Conservation (phyloP, 345 rosid genomes). For the Aegle marmelos region DNA sequence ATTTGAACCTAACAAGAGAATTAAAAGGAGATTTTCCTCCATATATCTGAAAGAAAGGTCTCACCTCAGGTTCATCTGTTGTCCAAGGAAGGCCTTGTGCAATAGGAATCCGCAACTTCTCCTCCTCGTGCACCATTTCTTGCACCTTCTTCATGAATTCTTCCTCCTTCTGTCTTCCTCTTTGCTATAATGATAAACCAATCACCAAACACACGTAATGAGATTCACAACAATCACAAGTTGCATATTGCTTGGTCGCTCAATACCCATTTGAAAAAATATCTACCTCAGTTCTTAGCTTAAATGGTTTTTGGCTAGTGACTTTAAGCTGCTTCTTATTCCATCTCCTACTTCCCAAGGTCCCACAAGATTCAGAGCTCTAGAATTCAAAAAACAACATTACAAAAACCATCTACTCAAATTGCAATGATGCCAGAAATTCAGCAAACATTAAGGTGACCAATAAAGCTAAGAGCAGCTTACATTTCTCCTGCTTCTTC, state of each 20-base stretch:
- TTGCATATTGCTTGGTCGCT: neutral
- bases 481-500: slow-evolving; percentile 81
- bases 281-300: slow-evolving; percentile 82
- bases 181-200: slow-evolving; percentile 47
- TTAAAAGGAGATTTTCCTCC: neutral
- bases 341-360: slow-evolving; percentile 56
- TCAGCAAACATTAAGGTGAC: neutral
- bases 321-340: slow-evolving; percentile 59
- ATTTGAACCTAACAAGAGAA: neutral
- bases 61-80: slow-evolving; percentile 94
- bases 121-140: slow-evolving; percentile 64
- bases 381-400: slow-evolving; percentile 24
- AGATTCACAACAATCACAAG: neutral
- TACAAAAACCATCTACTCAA: neutral
- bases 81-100: slow-evolving; percentile 99
- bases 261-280: neutral
- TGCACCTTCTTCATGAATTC: slow-evolving; percentile 75
- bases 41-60: neutral
- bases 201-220: neutral
- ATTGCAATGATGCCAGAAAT: too few species aligned
- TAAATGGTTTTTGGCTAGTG: slow-evolving; percentile 70
- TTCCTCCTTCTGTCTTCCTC: slow-evolving; percentile 86
- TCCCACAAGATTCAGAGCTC: slow-evolving; percentile 73
- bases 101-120: slow-evolving; percentile 62
- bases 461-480: slow-evolving; percentile 7